Percentiles rank a stretch among this genome's conserved stretches.
phyloP scores from a whole-genome alignment of 2,329 filamentous ascomycete species.

The Diplodia seriata region DNA sequence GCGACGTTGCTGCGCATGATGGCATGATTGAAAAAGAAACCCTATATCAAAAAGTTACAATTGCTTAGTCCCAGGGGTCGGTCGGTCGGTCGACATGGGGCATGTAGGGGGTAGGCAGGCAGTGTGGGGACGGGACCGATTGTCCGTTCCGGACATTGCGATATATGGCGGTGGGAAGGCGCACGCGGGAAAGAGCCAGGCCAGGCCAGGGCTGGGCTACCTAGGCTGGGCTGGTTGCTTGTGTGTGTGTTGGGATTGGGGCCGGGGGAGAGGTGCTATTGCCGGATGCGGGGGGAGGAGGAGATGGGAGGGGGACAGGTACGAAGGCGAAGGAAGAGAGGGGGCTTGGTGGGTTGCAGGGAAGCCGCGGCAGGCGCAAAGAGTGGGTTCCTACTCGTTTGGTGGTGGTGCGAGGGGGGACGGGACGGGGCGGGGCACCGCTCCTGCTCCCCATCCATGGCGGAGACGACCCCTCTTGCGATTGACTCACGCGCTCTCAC shows the following conservation, averaged over 20 bases:
- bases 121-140: slow-evolving; percentile 3
- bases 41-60: too few relatives aligned
- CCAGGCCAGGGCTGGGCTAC: slow-evolving; percentile 4
- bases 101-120: background rate
- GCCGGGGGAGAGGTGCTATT: background rate
- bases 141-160: background rate
- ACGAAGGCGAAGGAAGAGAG: background rate
- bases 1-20: too few relatives aligned
- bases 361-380: slow-evolving; percentile 5
- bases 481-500: background rate
- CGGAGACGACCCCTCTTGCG: background rate
- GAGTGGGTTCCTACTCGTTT: slow-evolving; percentile 4
- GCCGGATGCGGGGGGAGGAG: slow-evolving; percentile 17
- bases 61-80: background rate
- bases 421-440: slow-evolving; percentile 2
- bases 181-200: background rate
- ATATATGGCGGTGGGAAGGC: background rate
- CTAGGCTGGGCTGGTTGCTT: background rate
- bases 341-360: slow-evolving; percentile 14
- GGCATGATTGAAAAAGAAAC: too few relatives aligned
- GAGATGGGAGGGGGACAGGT: too few relatives aligned
- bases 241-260: background rate
- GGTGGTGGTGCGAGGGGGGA: slow-evolving; percentile 17
- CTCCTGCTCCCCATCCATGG: background rate
- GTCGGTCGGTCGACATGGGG: background rate